phyloP scores from a whole-genome alignment of 352 stramenopile genomes.

The Phytophthora constricta region DNA sequence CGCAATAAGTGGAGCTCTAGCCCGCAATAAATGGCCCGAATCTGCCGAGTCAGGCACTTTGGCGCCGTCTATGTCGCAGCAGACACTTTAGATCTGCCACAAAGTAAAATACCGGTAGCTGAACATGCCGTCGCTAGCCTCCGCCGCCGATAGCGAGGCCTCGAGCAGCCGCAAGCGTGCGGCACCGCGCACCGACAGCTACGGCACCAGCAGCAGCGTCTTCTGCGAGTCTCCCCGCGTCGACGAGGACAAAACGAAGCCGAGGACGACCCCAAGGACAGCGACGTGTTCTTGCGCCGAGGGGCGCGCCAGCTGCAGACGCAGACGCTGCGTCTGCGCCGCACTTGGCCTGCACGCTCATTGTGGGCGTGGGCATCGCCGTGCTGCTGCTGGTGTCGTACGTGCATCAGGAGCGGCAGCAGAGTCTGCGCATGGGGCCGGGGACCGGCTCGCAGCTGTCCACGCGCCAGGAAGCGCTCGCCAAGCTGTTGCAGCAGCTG shows the following conservation, averaged over 20 bases:
- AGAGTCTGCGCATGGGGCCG: conserved; percentile 7
- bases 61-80: too few relatives aligned
- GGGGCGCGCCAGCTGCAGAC: conserved; percentile 22
- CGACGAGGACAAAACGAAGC: conserved; percentile 1
- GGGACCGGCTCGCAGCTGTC: neutral
- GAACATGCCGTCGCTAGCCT: too few relatives aligned
- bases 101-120: too few relatives aligned
- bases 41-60: too few relatives aligned
- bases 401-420: conserved; percentile 15
- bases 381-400: conserved; percentile 30
- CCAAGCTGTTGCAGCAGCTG: conserved; percentile 44
- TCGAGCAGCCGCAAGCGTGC: conserved; percentile 23
- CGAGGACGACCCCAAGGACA: conserved; percentile 32
- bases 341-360: conserved; percentile 17
- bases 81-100: too few relatives aligned
- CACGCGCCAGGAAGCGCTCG: conserved; percentile 17
- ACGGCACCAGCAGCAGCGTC: conserved; percentile 30
- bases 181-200: conserved; percentile 16
- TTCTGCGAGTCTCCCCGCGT: conserved; percentile 33
- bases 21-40: too few relatives aligned
- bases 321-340: conserved; percentile 21
- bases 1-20: too few relatives aligned
- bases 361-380: conserved; percentile 21
- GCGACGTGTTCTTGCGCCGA: conserved; percentile 31
- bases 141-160: conserved; percentile 1